Evolutionary conservation across 805 yeast species (phyloP), one percentile per base, ranked within the genome.

Genomic region (Saccharomycopsis malanga): DNA sequence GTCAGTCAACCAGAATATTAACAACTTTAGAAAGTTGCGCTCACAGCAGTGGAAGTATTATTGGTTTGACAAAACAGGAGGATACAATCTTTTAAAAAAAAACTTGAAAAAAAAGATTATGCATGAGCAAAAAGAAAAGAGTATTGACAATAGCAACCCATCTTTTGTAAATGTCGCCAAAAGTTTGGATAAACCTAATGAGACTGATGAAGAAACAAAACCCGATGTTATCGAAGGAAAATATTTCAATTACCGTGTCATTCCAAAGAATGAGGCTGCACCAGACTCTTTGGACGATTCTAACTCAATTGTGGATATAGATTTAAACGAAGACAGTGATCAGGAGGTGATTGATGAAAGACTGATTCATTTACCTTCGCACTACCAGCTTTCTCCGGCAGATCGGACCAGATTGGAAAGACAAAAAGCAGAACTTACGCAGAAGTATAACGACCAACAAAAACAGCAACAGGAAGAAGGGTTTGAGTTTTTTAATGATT

Each of bases 61-160:
- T 20, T 52, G 55, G 55, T 52, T 52, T 34, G 44, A 42, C 9
- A 38, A 35, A 27, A 29, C 43, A 23, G 55, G 55, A 14, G 55
- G 55, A 1, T 52, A 34, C 27, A 36, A 46, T 6, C 22, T 39
- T 7, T 42, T 44, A 1, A 42, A 38, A 18, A 42, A 49, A 30
- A 40, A 41, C 14, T 39, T 52, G 18, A 46, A 49, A 30, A 29
- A 39, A 24, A 43, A 46, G 34, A 14, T 44, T 17, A 17, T 15
- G 21, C 42, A 32, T 12, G 39, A 37, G 15, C 24, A 24, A 10
- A 15, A 32, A 42, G 15, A 34, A 4, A 22, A 14, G 21, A 4
- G 14, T 9, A 9, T 20, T 7, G 6, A n/a, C 4, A 40, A 42
- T 4, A 34, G 17, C 35, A 34, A 30, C 4, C 10, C 18, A 12